Percentiles rank a stretch among this genome's conserved stretches.
These are phyloP conservation scores for Xylariales sp. DNA, from an alignment of 2,329 filamentous ascomycete genomes.

Conservation along the genomic window DNA sequence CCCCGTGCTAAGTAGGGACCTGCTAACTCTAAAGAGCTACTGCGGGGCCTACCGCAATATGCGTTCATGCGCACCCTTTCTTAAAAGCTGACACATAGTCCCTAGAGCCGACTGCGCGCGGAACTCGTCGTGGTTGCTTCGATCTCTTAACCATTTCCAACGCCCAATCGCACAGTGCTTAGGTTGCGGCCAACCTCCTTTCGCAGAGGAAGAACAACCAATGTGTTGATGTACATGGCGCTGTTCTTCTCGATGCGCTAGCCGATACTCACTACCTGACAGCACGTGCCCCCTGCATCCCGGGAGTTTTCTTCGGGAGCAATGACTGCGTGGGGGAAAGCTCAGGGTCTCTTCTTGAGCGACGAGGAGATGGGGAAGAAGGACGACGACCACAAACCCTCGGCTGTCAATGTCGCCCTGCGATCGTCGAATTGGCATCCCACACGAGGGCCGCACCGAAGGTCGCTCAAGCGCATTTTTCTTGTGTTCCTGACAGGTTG, in stretches of 20 bases:
- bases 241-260: slow-evolving; percentile 1
- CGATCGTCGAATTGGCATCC: slow-evolving; percentile 34
- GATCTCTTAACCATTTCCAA: too few relatives aligned
- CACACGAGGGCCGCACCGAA: slow-evolving; percentile 41
- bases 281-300: slow-evolving; percentile 1
- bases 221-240: too few relatives aligned
- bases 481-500: slow-evolving; percentile 41
- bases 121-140: too few relatives aligned
- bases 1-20: too few relatives aligned
- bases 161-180: too few relatives aligned
- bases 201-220: too few relatives aligned
- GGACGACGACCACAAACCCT: slow-evolving; percentile 48
- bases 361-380: slow-evolving; percentile 57
- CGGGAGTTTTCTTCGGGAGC: not conserved
- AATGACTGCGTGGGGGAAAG: slow-evolving; percentile 28
- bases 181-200: too few relatives aligned
- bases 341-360: slow-evolving; percentile 42
- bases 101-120: too few relatives aligned
- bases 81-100: too few relatives aligned
- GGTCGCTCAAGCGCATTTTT: slow-evolving; percentile 49
- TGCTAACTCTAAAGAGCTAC: too few relatives aligned
- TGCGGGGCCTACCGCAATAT: too few relatives aligned
- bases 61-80: too few relatives aligned
- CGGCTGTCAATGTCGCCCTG: slow-evolving; percentile 21
- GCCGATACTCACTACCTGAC: not conserved